Evolutionary conservation across 371 early-diverging fungal species (phyloP).

Genomic region (Apophysomyces variabilis): DNA sequence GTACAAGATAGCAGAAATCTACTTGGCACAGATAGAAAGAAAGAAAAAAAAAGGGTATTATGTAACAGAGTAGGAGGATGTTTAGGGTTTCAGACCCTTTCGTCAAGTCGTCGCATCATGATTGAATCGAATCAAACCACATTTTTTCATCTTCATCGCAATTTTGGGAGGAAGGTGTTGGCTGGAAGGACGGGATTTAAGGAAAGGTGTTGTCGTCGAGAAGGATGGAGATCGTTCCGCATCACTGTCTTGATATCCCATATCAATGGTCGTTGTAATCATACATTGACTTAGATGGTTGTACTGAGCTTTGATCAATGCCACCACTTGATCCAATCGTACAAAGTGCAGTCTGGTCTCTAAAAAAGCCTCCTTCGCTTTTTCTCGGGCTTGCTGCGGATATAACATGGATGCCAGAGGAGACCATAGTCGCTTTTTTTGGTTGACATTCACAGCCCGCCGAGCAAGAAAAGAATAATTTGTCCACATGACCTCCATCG

Average conservation of each 20-base stretch:
- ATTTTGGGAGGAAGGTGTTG: conserved; percentile 52
- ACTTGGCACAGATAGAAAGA: neutral
- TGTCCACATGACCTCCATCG: conserved; percentile 47
- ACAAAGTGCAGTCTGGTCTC: conserved; percentile 64
- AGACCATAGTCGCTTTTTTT: conserved; percentile 76
- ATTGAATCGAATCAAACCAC: conserved; percentile 16
- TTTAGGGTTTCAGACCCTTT: too few relatives aligned
- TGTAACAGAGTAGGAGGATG: neutral
- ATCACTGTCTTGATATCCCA: conserved; percentile 52
- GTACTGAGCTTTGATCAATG: conserved; percentile 66
- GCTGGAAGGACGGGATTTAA: conserved; percentile 23
- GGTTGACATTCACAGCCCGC: conserved; percentile 51
- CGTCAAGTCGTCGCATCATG: neutral
- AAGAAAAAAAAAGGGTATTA: neutral
- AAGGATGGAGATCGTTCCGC: neutral
- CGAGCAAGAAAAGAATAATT: conserved; percentile 67
- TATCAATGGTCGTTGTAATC: conserved; percentile 73
- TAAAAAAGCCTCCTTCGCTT: conserved; percentile 63
- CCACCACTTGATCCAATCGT: conserved; percentile 64
- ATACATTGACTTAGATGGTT: conserved; percentile 65
- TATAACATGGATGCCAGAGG: conserved; percentile 71
- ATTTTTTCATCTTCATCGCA: conserved; percentile 55
- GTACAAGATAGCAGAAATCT: conserved; percentile 1
- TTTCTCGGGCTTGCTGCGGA: conserved; percentile 44
- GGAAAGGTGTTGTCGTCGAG: conserved; percentile 5